Evolutionary conservation across 768 basidiomycete genomes (phyloP).

Genomic region (Agaricus blazei): DNA sequence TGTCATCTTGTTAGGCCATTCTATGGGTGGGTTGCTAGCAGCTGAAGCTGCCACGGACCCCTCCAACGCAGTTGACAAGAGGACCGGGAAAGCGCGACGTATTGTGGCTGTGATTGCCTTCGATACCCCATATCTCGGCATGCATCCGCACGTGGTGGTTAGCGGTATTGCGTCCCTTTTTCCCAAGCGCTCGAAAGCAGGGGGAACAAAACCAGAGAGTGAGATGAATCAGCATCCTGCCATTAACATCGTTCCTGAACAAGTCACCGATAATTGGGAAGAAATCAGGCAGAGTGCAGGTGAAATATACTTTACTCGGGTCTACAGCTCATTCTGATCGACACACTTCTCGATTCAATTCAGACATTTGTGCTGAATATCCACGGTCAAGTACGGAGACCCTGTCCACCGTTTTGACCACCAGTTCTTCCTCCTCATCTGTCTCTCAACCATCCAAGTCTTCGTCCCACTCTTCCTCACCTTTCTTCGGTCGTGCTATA

Average conservation of each 20-base stretch:
- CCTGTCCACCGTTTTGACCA: slow-evolving; percentile 12
- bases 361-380: not conserved
- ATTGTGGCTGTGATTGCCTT: slow-evolving; percentile 53
- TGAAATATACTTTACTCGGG: slow-evolving; percentile 11
- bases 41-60: slow-evolving; percentile 48
- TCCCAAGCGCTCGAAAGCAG: slow-evolving; percentile 28
- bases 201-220: slow-evolving; percentile 25
- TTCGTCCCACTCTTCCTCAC: slow-evolving; percentile 17
- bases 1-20: slow-evolving; percentile 52
- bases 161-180: slow-evolving; percentile 51
- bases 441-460: slow-evolving; percentile 4
- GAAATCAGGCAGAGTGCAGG: slow-evolving; percentile 29
- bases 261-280: slow-evolving; percentile 48
- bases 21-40: slow-evolving; percentile 58
- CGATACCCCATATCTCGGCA: slow-evolving; percentile 54
- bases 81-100: slow-evolving; percentile 29
- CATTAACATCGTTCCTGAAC: slow-evolving; percentile 38
- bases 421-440: slow-evolving; percentile 11
- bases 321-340: not conserved
- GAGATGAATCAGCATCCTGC: slow-evolving; percentile 39
- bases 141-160: slow-evolving; percentile 59
- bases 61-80: slow-evolving; percentile 27
- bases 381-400: slow-evolving; percentile 8
- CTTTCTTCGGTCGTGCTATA: slow-evolving; percentile 31
- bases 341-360: not conserved